phyloP scores from a whole-genome alignment of 2,329 filamentous ascomycete genomes.

The Phialocephala subalpina region DNA sequence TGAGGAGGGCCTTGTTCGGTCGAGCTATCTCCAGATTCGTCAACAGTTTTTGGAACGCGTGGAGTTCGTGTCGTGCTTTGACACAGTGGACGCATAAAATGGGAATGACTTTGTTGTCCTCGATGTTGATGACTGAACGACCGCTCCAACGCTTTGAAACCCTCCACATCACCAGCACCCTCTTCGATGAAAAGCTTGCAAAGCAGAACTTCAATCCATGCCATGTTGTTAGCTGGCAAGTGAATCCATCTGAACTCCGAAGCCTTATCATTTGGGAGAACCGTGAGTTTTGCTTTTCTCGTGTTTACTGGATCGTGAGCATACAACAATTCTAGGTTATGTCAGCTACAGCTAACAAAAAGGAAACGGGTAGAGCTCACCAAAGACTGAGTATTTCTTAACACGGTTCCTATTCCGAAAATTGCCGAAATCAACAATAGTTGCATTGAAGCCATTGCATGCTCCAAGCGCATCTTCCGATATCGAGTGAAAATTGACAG shows the following conservation, averaged over 20 bases:
- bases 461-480: conserved; percentile 39
- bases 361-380: conserved; percentile 8
- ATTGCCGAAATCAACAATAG: conserved; percentile 37
- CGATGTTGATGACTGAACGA: conserved; percentile 40
- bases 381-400: conserved; percentile 28
- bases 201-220: conserved; percentile 39
- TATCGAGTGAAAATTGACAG: conserved; percentile 34
- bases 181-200: conserved; percentile 41
- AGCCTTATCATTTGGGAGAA: conserved; percentile 36
- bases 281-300: conserved; percentile 34
- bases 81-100: conserved; percentile 41
- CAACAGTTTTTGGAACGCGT: conserved; percentile 11
- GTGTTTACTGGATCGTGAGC: conserved; percentile 34
- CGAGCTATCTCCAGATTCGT: conserved; percentile 11
- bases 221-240: conserved; percentile 41
- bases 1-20: conserved; percentile 28
- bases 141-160: conserved; percentile 38
- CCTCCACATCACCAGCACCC: conserved; percentile 37
- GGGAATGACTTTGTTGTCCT: conserved; percentile 38
- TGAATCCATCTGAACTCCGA: conserved; percentile 39
- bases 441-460: conserved; percentile 39
- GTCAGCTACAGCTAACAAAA: not conserved
- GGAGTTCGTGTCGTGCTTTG: conserved; percentile 35
- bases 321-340: conserved; percentile 34
- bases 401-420: conserved; percentile 35